phyloP scores from a whole-genome alignment of 2,329 filamentous ascomycete species.

The Talaromyces sp. region DNA sequence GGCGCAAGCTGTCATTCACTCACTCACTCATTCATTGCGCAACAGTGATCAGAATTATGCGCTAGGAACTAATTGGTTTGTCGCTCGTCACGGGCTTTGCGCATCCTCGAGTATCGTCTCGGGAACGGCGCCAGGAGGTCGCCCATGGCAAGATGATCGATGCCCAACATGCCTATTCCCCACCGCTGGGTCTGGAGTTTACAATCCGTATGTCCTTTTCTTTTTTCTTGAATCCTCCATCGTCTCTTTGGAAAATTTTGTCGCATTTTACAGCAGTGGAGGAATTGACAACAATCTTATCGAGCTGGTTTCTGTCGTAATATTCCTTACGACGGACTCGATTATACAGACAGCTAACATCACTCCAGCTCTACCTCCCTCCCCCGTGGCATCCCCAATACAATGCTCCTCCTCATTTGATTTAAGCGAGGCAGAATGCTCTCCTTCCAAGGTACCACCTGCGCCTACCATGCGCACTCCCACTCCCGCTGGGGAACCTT shows the following conservation, averaged over 20 bases:
- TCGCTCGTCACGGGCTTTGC: constrained; percentile 32
- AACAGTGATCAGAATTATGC: constrained; percentile 30
- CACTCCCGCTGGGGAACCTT: constrained; percentile 4
- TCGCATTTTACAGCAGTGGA: background rate
- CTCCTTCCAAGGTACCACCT: constrained; percentile 24
- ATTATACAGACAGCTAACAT: constrained; percentile 20
- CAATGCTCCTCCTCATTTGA: constrained; percentile 31
- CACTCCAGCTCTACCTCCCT: constrained; percentile 23
- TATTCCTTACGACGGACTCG: background rate
- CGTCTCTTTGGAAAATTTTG: constrained; percentile 12
- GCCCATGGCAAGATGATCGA: constrained; percentile 39
- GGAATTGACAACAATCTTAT: background rate
- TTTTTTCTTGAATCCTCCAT: constrained; percentile 11
- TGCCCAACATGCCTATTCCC: constrained; percentile 33
- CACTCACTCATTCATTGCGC: constrained; percentile 9
- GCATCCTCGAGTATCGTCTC: constrained; percentile 29
- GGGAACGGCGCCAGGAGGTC: constrained; percentile 28
- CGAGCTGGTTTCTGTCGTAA: constrained; percentile 1
- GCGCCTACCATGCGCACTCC: constrained; percentile 17
- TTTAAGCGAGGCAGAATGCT: constrained; percentile 22
- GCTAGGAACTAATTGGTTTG: constrained; percentile 28
- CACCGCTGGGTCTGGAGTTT: constrained; percentile 29
- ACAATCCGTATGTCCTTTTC: constrained; percentile 31
- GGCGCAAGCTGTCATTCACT: constrained; percentile 10
- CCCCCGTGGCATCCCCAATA: constrained; percentile 27